Base-by-base conservation (phyloP, 768 basidiomycete genomes). In the Tephrocybe sp. region DNA sequence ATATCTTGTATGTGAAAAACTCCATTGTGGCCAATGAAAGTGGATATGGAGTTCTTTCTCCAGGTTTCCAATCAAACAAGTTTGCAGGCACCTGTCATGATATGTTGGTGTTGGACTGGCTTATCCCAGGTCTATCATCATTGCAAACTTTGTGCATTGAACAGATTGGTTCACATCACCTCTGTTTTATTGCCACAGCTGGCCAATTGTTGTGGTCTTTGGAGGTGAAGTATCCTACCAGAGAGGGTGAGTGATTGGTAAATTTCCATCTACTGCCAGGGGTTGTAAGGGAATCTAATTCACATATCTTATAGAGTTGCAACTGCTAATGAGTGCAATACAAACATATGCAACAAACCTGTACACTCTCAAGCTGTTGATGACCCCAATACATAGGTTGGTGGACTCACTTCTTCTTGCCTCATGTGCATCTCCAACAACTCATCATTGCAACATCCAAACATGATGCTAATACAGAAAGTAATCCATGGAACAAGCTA, bases 91-190 rank as follows among this genome's bases (percentile, higher is more conserved):
- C 33, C 7, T 52, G 51, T 46, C 5, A 4, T 3, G 51, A 52
- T 37, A 18, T 25, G 24, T 39, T 46, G 43, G 44, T 28, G 23
- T 39, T 52, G 45, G 45, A 52, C 4, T 52, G 51, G 51, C 21
- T 52, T 26, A 40, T 39, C 23, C 43, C 51, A 25, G 51, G 44
- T 46, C 51, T 52, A 25, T 52, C 34, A 11, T 52, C 44, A 20
- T 34, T 52, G 44, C 33, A 33, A 52, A 39, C 18, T 15, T 46
- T 52, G 24, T 52, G 38, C 45, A 26, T 44, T 17, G 4, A 20
- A 4, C 14, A n/a, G 20, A 26, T 26, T 6, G 10, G 15, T 14
- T 10, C 48, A 18, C 10, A n/a, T 10, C 2, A 20, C 26, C 51
- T 28, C 18, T 39, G 21, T 21, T 46, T 30, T 15, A 30, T 45